phyloP scores from a whole-genome alignment of 139 green algal species.

The Chlorella sp. region DNA sequence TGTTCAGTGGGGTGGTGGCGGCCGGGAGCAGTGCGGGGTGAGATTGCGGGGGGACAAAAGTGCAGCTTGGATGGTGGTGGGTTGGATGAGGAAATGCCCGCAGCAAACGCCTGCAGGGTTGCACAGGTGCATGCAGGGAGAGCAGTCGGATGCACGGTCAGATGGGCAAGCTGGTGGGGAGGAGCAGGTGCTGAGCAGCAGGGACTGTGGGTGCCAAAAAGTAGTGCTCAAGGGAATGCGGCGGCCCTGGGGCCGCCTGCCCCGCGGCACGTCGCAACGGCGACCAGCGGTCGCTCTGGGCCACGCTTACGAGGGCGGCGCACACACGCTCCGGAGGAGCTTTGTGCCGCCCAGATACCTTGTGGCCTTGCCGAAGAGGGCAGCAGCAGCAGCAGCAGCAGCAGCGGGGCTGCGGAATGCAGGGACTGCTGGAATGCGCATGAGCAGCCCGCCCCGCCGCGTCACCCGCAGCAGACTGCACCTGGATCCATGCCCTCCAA shows the following conservation, averaged over 20 bases:
- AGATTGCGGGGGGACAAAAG: too few species aligned
- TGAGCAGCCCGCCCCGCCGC: too few species aligned
- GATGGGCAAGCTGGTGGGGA: not conserved
- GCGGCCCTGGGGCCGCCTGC: conserved; percentile 17
- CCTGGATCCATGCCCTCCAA: too few species aligned
- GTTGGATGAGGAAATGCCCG: not conserved
- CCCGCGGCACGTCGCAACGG: conserved; percentile 51
- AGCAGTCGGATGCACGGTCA: not conserved
- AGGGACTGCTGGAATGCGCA: too few species aligned
- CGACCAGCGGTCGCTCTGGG: conserved; percentile 41
- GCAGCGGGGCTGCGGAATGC: too few species aligned
- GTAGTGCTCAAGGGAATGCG: conserved; percentile 42
- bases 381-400: too few species aligned
- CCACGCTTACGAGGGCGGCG: conserved; percentile 54
- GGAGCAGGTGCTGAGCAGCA: not conserved
- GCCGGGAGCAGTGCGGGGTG: too few species aligned
- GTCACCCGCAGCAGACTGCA: too few species aligned
- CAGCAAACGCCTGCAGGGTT: too few species aligned
- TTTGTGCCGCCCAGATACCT: conserved; percentile 56
- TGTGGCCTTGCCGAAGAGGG: conserved; percentile 34
- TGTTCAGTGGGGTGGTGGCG: not conserved
- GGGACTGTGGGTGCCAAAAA: conserved; percentile 41
- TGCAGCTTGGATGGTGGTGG: too few species aligned
- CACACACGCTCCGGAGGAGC: conserved; percentile 2
- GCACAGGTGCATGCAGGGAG: too few species aligned